These are phyloP conservation scores for Podaxis sp. DNA, from an alignment of 768 basidiomycete genomes.

Conservation along the genomic window DNA sequence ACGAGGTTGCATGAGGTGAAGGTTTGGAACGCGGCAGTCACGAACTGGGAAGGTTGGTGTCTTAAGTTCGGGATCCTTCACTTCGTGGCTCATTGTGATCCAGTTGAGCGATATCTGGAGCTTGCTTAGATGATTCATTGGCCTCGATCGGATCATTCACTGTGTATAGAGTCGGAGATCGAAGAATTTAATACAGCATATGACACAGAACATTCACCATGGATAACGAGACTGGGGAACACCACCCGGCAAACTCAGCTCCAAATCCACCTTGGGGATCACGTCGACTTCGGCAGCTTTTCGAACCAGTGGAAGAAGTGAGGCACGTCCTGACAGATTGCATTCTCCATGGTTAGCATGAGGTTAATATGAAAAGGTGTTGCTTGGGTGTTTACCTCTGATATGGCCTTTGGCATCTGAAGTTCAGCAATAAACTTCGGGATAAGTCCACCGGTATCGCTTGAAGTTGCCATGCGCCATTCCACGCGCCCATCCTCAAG, in stretches of 20 bases:
- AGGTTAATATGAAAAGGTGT: background rate
- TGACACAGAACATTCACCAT: background rate
- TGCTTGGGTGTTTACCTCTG: constrained; percentile 42
- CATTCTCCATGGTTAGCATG: background rate
- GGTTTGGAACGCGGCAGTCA: constrained; percentile 86
- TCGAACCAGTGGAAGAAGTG: constrained; percentile 71
- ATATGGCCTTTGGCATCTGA: constrained; percentile 61
- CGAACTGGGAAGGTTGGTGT: constrained; percentile 86
- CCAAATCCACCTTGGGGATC: background rate
- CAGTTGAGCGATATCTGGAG: constrained; percentile 87
- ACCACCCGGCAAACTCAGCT: background rate
- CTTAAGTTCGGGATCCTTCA: background rate
- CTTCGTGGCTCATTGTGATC: constrained; percentile 16
- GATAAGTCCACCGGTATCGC: constrained; percentile 68
- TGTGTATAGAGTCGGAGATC: background rate
- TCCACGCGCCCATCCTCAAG: constrained; percentile 64
- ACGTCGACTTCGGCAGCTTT: constrained; percentile 21
- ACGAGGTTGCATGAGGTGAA: constrained; percentile 92
- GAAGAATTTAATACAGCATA: background rate
- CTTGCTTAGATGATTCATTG: constrained; percentile 45
- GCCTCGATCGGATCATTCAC: background rate
- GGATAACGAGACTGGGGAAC: background rate
- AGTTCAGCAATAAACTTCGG: constrained; percentile 64
- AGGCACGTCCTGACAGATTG: constrained; percentile 57
- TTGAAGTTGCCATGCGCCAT: constrained; percentile 82